Base-by-base conservation (phyloP, 768 basidiomycete species). In the Peribolospora baueri region DNA sequence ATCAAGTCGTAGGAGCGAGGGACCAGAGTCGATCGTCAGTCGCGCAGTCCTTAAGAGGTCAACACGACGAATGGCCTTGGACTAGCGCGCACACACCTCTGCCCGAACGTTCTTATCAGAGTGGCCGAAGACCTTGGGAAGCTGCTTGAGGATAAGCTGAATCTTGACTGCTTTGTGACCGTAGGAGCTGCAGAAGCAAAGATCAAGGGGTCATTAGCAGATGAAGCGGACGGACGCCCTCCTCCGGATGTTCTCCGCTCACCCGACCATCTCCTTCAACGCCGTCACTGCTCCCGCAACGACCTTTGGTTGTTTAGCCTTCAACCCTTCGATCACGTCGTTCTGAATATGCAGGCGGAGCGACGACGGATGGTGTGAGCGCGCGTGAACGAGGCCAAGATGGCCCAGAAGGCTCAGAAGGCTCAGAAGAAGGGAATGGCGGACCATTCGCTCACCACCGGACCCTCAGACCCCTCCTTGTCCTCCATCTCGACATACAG, bases 401-500 rank as follows among this genome's bases (percentile, higher is more conserved):
- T 25, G 25, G 25, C 25, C 25, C 25, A 25, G 25, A 25, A 25
- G 25, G 25, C 25, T 1, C 25, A 25, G 25, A 25, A 25, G 25
- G 25, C 25, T 25, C 25, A 25, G 25, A 25, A 25, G 25, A 25
- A 25, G 25, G 25, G 25, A 25, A 25, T 25, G 25, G 25, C 25
- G 25, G 25, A 25, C 25, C 25, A 25, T 25, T 25, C 25, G 25
- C 25, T 25, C 25, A 25, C 25, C 25, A 25, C 25, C 25, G 25
- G 25, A 25, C 25, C 25, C 25, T 25, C 25, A 25, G 25, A 25
- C 37, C 78, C 90, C 48, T 75, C 10, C 11, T 56, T 72, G 67
- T 93, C 95, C 68, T 90, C 90, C 40, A 87, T 81, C 66, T 95
- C 93, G 42, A 86, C 80, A 65, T 87, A 97, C 65, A 90, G 82